Evolutionary conservation across 2,329 filamentous ascomycete genomes (phyloP), one percentile per base, ranked within the genome.

Genomic region (Cucurbitaria berberidis): DNA sequence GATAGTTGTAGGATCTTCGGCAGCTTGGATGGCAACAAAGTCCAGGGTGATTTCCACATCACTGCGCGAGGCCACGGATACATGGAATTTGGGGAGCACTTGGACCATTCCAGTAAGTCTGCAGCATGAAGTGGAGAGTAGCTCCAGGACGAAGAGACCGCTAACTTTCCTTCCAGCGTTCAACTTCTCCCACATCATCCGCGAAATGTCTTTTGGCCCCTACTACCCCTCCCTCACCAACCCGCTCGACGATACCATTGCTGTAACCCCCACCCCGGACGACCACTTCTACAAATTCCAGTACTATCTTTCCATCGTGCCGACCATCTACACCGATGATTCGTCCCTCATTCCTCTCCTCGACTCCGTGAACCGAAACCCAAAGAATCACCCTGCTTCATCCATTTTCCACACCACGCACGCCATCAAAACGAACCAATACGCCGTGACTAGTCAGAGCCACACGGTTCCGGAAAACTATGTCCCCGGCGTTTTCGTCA

Each of bases 101-200:
- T 98, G 60, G 90, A 96, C 67, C 93, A 98, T 74, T 80, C 74
- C 35, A 76, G 91, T 95, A 82, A 76, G 87, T 80, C 8, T 16
- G 15, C n/a, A 34, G 13, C 30, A n/a, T 30, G 27, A 11, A 7
- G 27, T 3, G 8, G 27, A 30, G 10, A 30, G 11, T 7, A 26
- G 24, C 9, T 5, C 9, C 13, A 9, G 11, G 15, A 15, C 30
- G 15, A 13, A 7, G 1, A 21, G 19, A 1, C 34, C 16, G 48
- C 57, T 62, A 59, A 64, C 51, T 15, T 29, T n/a, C 16, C 6
- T 22, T 9, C 16, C 65, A 93, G 90, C 83, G 19, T 97, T 99
- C 84, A 98, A 99, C 83, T 99, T 99, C 82, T 93, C 91, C 27
- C 95, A 99, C 80, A 88, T 96, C 75, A 86, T 99, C 79, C 93